phyloP scores from a whole-genome alignment of 2,329 filamentous ascomycete genomes.

The Metarhizium album region DNA sequence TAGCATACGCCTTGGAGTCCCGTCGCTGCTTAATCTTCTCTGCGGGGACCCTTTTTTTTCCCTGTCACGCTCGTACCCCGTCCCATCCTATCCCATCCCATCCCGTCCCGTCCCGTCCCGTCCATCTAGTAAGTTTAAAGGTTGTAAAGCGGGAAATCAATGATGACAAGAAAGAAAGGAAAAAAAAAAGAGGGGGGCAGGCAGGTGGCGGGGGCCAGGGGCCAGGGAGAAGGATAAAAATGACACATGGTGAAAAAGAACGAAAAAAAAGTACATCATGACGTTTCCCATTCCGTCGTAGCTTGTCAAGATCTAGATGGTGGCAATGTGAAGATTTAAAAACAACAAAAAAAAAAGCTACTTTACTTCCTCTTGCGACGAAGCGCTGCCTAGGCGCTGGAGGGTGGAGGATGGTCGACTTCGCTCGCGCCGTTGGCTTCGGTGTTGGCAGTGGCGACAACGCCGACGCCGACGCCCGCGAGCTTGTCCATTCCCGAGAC shows the following conservation, averaged over 20 bases:
- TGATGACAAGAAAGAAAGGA: too few species aligned
- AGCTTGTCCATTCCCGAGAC: conserved; percentile 32
- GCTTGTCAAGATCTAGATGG: not conserved
- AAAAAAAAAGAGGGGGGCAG: conserved; percentile 1
- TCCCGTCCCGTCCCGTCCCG: too few species aligned
- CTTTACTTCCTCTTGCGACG: conserved; percentile 4
- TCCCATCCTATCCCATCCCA: too few species aligned
- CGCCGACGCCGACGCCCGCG: conserved; percentile 17
- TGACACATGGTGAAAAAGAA: too few species aligned
- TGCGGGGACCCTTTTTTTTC: not conserved
- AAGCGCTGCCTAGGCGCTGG: conserved; percentile 20
- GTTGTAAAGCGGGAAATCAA: too few species aligned
- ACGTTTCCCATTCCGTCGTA: not conserved
- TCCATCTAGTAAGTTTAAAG: not conserved
- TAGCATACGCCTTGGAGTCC: not conserved
- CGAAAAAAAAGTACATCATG: not conserved
- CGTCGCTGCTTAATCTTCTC: not conserved
- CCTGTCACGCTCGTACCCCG: too few species aligned
- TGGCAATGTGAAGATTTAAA: not conserved
- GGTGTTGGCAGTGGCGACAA: conserved; percentile 7
- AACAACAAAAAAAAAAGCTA: too few species aligned
- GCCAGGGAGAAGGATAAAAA: conserved; percentile 1
- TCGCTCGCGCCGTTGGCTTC: not conserved
- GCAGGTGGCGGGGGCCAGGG: not conserved
- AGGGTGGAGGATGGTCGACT: conserved; percentile 4